Evolutionary conservation across 192 early-diverging fungal genomes (phyloP), one percentile per base, ranked within the genome.

Genomic region (Fimicolochytrium jonesii): DNA sequence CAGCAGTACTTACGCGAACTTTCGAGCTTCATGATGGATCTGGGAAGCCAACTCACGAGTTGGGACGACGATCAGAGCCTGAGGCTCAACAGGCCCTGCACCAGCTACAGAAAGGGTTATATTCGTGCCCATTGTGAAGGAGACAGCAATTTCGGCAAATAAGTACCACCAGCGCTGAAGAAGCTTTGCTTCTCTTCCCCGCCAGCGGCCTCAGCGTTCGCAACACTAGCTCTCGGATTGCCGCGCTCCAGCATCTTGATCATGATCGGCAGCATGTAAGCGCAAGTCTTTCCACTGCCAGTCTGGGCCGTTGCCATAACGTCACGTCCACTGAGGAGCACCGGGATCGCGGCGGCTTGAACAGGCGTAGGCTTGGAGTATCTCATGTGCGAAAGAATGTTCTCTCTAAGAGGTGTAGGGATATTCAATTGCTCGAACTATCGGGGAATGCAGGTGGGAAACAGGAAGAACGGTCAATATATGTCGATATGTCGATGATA

Each of bases 11-110:
- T 90, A 88, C 45, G 89, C 75, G 68, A 95, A 94, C 46, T 85
- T 88, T 63, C 86, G 86, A 71, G 86, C 91, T 67, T 94, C 92
- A 64, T 85, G 78, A 72, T 92, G 86, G 58, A 94, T 94, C 70
- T 95, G 93, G 48, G 90, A 86, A 0, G 92, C 93, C 44, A 95
- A 75, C 71, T 95, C 93, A 41, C 92, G 89, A 17, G 93, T 95
- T 0, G 93, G 93, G 22, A 91, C 91, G 88, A 95, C 92, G 39
- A 95, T 88, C 51, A 95, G 77, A 2, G 80, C 88, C 34, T 91
- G 81, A 7, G 93, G 92, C 0, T 92, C 93, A n/a, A n/a, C n/a
- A n/a, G n/a, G n/a, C n/a, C n/a, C n/a, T n/a, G n/a, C n/a, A n/a
- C n/a, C n/a, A n/a, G n/a, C n/a, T n/a, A n/a, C n/a, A n/a, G n/a